Conservation (phyloP, 179 eudicot species). For the Heliamphora pulchella region DNA sequence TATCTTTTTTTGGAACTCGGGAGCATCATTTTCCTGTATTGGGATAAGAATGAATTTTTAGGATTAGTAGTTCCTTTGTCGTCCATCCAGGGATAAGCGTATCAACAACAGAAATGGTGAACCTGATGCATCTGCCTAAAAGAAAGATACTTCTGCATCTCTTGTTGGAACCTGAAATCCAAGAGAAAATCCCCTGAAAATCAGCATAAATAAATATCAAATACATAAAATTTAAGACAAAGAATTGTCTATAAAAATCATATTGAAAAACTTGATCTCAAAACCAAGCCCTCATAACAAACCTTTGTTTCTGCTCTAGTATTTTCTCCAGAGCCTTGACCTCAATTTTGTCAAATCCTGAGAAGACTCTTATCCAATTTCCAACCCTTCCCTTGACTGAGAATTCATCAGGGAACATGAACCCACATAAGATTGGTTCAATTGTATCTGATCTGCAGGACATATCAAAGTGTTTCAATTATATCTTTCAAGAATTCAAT, state of each 20-base stretch:
- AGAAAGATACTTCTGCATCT: slow-evolving; percentile 89
- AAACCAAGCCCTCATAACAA: slow-evolving; percentile 18
- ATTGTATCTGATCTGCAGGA: slow-evolving; percentile 75
- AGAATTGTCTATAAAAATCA: slow-evolving; percentile 2
- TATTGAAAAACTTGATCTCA: slow-evolving; percentile 3
- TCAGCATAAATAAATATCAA: slow-evolving; percentile 21
- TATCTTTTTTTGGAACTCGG: slow-evolving; percentile 65
- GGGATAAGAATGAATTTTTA: not conserved
- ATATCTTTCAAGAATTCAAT: not conserved
- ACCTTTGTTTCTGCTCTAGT: slow-evolving; percentile 99
- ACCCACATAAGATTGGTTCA: slow-evolving; percentile 55
- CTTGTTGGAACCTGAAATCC: slow-evolving; percentile 80
- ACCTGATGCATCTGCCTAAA: slow-evolving; percentile 81
- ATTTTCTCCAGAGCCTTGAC: slow-evolving; percentile 90
- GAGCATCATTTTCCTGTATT: slow-evolving; percentile 61
- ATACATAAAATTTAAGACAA: not conserved
- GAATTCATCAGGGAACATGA: slow-evolving; percentile 69
- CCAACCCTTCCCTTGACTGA: slow-evolving; percentile 59
- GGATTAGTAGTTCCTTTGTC: not conserved
- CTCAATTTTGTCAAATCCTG: slow-evolving; percentile 85
- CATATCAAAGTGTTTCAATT: slow-evolving; percentile 11
- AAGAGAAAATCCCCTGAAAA: slow-evolving; percentile 25
- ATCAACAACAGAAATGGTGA: slow-evolving; percentile 10
- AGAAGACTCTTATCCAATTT: slow-evolving; percentile 61
- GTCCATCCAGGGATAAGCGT: not conserved